phyloP scores from a whole-genome alignment of 2,329 filamentous ascomycete genomes.

The Pezizomycotina sp. region DNA sequence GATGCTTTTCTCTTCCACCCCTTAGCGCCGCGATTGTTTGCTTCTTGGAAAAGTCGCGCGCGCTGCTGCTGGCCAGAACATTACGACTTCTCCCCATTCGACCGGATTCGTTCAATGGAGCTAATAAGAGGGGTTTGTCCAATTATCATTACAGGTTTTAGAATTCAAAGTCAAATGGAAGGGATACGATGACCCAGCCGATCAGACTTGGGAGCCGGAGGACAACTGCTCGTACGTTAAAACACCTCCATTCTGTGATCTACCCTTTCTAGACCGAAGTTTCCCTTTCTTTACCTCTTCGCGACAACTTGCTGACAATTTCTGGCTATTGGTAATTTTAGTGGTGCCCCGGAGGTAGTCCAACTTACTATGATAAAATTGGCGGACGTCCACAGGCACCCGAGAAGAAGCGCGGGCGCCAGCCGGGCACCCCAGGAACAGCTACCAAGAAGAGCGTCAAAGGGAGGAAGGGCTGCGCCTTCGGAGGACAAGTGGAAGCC shows the following conservation, averaged over 20 bases:
- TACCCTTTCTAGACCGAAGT: not conserved
- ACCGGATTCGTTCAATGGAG: too few species aligned
- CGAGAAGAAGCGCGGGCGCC: conserved; percentile 42
- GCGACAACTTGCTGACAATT: too few species aligned
- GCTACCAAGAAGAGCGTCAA: conserved; percentile 23
- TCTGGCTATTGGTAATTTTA: conserved; percentile 1
- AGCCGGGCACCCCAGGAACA: conserved; percentile 28
- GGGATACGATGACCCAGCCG: conserved; percentile 52
- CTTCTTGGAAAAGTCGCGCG: too few species aligned
- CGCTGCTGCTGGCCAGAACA: too few species aligned
- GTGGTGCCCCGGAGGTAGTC: conserved; percentile 12
- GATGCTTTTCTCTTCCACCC: too few species aligned
- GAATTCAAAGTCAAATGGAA: conserved; percentile 52
- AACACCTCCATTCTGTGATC: not conserved
- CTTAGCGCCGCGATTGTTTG: too few species aligned
- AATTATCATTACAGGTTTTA: conserved; percentile 6
- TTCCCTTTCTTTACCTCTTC: not conserved
- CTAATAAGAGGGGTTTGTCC: not conserved
- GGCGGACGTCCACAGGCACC: conserved; percentile 43
- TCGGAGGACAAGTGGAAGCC: conserved; percentile 42
- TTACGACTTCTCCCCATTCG: too few species aligned
- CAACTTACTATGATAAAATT: conserved; percentile 41
- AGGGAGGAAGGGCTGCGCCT: conserved; percentile 27
- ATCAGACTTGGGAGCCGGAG: conserved; percentile 66
- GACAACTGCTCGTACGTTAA: conserved; percentile 44